Base-by-base conservation (phyloP, 2,329 filamentous ascomycete species). In the Bipolaris victoriae region DNA sequence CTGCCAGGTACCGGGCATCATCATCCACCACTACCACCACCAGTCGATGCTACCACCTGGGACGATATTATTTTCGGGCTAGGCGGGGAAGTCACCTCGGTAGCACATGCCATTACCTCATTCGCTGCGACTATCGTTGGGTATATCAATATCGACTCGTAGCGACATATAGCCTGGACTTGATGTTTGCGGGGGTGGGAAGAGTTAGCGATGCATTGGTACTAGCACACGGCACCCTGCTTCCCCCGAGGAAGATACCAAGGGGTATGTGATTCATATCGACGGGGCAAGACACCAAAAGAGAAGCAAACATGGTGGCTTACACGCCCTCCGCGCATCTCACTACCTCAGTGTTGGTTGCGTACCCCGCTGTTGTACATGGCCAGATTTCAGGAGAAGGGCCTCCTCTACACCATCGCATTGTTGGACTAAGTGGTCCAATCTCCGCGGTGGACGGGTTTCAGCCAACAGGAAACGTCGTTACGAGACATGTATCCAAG, bases 1-100 rank as follows among this genome's bases (percentile, higher is more conserved):
- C 52, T 63, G 60, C 60, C 62, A 66, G 64, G 64, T 65, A 65
- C 64, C 54, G 39, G 55, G 49, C 16, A 18, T 41, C 35, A 36
- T 53, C 35, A n/a, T 31, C 29, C 29, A 31, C 1, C 29, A 31
- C 3, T 9, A 29, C 4, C 29, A 31, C 33, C 24, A 26, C 36
- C 16, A 26, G 11, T 40, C 5, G 40, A 31, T 49, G 26, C 36
- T 49, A 20, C 35, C 10, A 9, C n/a, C 24, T 11, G n/a, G 22
- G 4, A 16, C 29, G 29, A 31, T 16, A 15, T 20, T 31, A 7
- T 7, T 33, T 33, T 29, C 44, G 18, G 29, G 44, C 44, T 20
- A 16, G 9, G 33, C 29, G 16, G 44, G 44, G 16, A 20, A 31
- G 29, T 31, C 29, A 7, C 29, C 44, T 46, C 44, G 44, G 44